Conservation (phyloP, 202 grass and related monocot species). For the Musa balbisiana region DNA sequence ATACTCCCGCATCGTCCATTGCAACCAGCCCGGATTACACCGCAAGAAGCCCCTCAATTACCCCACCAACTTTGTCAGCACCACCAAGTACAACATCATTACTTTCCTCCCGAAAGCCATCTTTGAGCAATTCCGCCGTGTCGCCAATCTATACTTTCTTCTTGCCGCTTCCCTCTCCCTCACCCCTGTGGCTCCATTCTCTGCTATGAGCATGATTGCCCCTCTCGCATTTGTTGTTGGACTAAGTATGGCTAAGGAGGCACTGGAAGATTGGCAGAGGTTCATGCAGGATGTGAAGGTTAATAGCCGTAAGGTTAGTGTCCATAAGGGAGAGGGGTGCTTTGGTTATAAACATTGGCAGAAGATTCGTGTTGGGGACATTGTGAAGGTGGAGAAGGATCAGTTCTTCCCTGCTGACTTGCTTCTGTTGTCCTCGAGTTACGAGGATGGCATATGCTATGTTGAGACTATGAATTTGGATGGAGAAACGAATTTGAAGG, state of each 20-base stretch:
- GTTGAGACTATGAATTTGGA: slow-evolving; percentile 99
- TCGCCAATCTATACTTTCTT: slow-evolving; percentile 96
- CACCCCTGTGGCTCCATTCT: slow-evolving; percentile 41
- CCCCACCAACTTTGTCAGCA: slow-evolving; percentile 56
- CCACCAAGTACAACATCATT: slow-evolving; percentile 73
- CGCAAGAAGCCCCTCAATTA: not conserved
- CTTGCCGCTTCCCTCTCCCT: slow-evolving; percentile 34
- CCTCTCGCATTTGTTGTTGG: slow-evolving; percentile 49
- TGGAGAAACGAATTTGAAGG: slow-evolving; percentile 92
- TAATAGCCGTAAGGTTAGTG: slow-evolving; percentile 38
- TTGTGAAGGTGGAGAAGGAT: slow-evolving; percentile 78
- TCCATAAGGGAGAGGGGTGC: slow-evolving; percentile 24
- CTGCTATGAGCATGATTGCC: slow-evolving; percentile 24
- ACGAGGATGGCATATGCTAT: slow-evolving; percentile 79
- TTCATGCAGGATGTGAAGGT: slow-evolving; percentile 60
- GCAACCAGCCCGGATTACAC: slow-evolving; percentile 18
- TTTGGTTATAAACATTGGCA: slow-evolving; percentile 53
- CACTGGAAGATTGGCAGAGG: slow-evolving; percentile 61
- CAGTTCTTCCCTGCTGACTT: slow-evolving; percentile 89
- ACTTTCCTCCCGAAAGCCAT: slow-evolving; percentile 74
- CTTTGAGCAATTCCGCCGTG: slow-evolving; percentile 88
- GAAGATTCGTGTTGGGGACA: slow-evolving; percentile 52
- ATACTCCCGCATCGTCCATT: slow-evolving; percentile 48
- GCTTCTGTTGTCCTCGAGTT: slow-evolving; percentile 73
- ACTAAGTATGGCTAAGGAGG: slow-evolving; percentile 74